Evolutionary conservation across 768 basidiomycete genomes (phyloP).

Genomic region (Suillus luteus): DNA sequence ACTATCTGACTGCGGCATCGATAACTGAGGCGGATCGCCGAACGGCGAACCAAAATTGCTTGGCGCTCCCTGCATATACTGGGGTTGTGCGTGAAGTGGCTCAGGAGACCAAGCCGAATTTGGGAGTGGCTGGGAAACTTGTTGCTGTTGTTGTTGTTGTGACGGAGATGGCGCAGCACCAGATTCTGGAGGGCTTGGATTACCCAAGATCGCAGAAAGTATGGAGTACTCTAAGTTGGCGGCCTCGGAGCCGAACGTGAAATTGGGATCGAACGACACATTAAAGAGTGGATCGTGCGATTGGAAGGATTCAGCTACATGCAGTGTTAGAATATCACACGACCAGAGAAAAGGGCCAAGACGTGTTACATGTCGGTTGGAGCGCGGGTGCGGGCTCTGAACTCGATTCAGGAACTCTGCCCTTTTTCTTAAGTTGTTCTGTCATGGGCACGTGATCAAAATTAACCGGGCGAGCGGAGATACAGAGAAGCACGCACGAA

Average conservation of each 20-base stretch:
- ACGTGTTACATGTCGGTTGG: conserved; percentile 34
- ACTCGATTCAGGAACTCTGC: conserved; percentile 28
- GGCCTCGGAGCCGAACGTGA: conserved; percentile 81
- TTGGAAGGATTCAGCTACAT: conserved; percentile 51
- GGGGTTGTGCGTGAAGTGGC: conserved; percentile 36
- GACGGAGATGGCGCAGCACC: conserved; percentile 31
- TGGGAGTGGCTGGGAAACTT: conserved; percentile 26
- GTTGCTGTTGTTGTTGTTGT: conserved; percentile 21
- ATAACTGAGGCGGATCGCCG: conserved; percentile 31
- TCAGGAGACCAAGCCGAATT: conserved; percentile 41
- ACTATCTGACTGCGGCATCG: conserved; percentile 35
- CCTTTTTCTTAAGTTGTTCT: conserved; percentile 41
- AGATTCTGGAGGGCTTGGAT: conserved; percentile 53
- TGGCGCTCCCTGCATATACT: conserved; percentile 23
- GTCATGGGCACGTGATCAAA: conserved; percentile 33
- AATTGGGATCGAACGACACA: conserved; percentile 57
- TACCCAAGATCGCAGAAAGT: conserved; percentile 87
- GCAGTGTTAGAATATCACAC: conserved; percentile 18
- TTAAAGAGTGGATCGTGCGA: conserved; percentile 63
- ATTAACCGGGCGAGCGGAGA: conserved; percentile 9
- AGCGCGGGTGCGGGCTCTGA: conserved; percentile 32
- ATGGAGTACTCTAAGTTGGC: conserved; percentile 96
- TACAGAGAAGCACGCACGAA: conserved; percentile 52
- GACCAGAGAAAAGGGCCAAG: neutral
- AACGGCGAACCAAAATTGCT: conserved; percentile 25